Percentiles rank a stretch among this genome's conserved stretches.
Conservation (phyloP, 805 yeast species). For the Jamesozyma lodderae region DNA sequence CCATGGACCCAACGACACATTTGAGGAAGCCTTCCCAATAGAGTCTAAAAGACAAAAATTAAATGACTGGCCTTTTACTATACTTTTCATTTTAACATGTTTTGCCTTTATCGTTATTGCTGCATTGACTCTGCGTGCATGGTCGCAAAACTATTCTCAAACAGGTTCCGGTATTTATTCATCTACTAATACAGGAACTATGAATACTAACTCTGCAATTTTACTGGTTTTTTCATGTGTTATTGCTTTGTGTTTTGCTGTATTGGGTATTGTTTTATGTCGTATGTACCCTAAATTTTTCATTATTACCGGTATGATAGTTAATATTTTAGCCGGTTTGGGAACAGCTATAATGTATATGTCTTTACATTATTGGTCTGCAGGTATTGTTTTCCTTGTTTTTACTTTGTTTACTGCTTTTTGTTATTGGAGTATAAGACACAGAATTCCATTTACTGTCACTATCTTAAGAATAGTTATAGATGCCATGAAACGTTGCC, state of each 20-base stretch:
- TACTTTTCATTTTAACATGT: conserved; percentile 41
- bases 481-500: conserved; percentile 64
- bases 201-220: conserved; percentile 68
- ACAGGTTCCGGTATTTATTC: conserved; percentile 60
- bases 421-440: conserved; percentile 65
- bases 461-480: conserved; percentile 62
- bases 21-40: conserved; percentile 56
- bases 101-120: conserved; percentile 67
- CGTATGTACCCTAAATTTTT: conserved; percentile 56
- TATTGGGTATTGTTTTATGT: conserved; percentile 50
- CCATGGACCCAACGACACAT: conserved; percentile 25
- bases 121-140: conserved; percentile 56
- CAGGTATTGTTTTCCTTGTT: conserved; percentile 65
- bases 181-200: conserved; percentile 43
- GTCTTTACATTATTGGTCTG: conserved; percentile 60
- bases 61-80: conserved; percentile 65
- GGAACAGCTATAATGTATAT: conserved; percentile 74
- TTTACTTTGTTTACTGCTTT: conserved; percentile 57
- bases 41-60: conserved; percentile 45
- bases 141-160: conserved; percentile 43
- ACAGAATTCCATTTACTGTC: conserved; percentile 66
- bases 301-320: conserved; percentile 57
- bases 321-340: conserved; percentile 58
- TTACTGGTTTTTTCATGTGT: conserved; percentile 58
- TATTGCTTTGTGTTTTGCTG: conserved; percentile 50